Evolutionary conservation across 345 rosid species (phyloP), one percentile per base, ranked within the genome.

Genomic region (Eucalyptus regnans): DNA sequence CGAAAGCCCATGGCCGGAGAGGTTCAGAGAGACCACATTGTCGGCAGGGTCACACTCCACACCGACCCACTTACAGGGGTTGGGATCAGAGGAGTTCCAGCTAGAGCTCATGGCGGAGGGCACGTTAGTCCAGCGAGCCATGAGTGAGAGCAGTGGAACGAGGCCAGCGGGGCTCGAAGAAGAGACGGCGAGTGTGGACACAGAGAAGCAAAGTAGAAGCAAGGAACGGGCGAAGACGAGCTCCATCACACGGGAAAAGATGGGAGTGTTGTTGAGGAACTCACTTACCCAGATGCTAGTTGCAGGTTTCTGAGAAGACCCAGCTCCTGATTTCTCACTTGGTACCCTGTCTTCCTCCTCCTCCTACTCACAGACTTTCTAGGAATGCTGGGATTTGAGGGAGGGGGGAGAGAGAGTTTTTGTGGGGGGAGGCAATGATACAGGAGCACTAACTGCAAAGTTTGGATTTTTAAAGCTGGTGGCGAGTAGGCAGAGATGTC

Each of bases 41-140:
- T 86, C 41, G 46, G 62, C 87, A 54, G 43, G 37, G 89, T 94
- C 93, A 89, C 99, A 96, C 23, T 88, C 90, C 58, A 96, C 68
- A 44, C 97, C 96, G 3, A 90, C 86, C 99, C 99, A 96, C 12
- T 91, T 89, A 87, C 99, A 96, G 2, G 96, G 95, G 84, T 89
- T 91, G 80, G 92, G 64, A 89, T 92, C 90, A 15, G 96, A 93
- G 87, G 94, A 37, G 88, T 94, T 93, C 97, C 97, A 96, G 71
- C 91, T 90, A 6, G 94, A 94, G 51, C 88, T 85, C 37, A 95
- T 54, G 25, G 92, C 48, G 51, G 90, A 62, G 87, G 96, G 96
- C n/a, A 93, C 91, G 87, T 62, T 86, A 17, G 87, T 90, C 90
- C 96, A 94, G 88, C 89, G 93, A 60, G 90, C 91, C 90, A 88